Conservation (phyloP, 2,329 filamentous ascomycete species). For the Colletotrichum musae region DNA sequence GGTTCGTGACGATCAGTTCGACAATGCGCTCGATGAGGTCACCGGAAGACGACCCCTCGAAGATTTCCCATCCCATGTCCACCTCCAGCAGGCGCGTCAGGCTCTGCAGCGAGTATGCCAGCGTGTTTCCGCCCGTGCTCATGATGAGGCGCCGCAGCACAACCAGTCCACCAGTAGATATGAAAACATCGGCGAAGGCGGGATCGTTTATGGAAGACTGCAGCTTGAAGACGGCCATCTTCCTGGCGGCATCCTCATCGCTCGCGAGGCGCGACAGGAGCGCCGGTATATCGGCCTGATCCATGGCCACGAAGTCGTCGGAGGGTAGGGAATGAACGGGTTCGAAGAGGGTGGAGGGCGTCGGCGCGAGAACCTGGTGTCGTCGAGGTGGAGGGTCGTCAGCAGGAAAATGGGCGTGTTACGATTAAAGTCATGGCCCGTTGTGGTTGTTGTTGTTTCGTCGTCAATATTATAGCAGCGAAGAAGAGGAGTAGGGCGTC, state of each 20-base stretch:
- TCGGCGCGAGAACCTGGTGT: constrained; percentile 30
- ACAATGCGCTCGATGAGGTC: constrained; percentile 85
- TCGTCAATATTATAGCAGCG: constrained; percentile 21
- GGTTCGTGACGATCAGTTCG: constrained; percentile 93
- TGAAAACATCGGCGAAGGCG: constrained; percentile 96
- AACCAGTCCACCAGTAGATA: constrained; percentile 86
- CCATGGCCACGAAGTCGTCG: constrained; percentile 61
- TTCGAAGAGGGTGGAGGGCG: constrained; percentile 15
- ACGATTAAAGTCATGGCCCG: constrained; percentile 34
- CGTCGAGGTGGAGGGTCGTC: constrained; percentile 33
- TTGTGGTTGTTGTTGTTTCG: constrained; percentile 6
- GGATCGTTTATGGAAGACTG: constrained; percentile 96
- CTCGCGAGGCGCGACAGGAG: constrained; percentile 75
- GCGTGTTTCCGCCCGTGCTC: constrained; percentile 89
- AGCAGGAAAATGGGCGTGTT: constrained; percentile 23
- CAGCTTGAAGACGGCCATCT: constrained; percentile 99
- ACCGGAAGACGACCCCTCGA: constrained; percentile 73
- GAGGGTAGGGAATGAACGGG: constrained; percentile 3
- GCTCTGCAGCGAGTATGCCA: constrained; percentile 94
- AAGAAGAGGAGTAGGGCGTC: constrained; percentile 17
- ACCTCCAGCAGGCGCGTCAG: constrained; percentile 91
- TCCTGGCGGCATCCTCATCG: constrained; percentile 90
- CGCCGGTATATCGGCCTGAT: constrained; percentile 77
- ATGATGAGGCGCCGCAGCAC: constrained; percentile 88
- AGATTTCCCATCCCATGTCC: constrained; percentile 97